Evolutionary conservation across 73 alveolate genomes (phyloP).

Genomic region (Symbiodinium natans): DNA sequence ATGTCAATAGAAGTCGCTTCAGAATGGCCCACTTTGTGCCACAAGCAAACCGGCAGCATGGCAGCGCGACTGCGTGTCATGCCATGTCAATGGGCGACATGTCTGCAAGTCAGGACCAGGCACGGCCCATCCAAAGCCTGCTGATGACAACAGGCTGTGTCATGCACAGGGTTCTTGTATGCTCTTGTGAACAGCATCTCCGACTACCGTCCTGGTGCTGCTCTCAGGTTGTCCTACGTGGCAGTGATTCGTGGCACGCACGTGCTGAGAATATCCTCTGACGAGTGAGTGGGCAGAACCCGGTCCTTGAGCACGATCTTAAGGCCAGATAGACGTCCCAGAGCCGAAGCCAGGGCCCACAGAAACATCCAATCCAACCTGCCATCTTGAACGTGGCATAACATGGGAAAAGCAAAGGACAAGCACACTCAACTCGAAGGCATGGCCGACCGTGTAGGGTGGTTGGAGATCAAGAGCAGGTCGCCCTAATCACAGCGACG

Average conservation of each 20-base stretch:
- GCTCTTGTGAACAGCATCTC: background rate
- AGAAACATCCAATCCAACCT: slow-evolving; percentile 6
- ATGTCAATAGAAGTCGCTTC: too few species aligned
- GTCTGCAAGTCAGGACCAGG: background rate
- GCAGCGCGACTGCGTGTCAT: too few species aligned
- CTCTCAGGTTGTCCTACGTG: background rate
- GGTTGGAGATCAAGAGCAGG: slow-evolving; percentile 9
- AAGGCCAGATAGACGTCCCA: background rate
- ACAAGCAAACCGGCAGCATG: too few species aligned
- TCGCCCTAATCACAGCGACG: too few species aligned
- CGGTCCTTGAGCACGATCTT: background rate
- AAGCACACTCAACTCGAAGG: too few species aligned
- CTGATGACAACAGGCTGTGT: background rate
- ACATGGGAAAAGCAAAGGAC: too few species aligned
- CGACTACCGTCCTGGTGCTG: background rate
- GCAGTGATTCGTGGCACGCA: too few species aligned
- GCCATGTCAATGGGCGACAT: too few species aligned
- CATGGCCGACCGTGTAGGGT: background rate
- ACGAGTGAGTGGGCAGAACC: too few species aligned
- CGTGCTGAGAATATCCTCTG: background rate
- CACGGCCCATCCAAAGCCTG: slow-evolving; percentile 19
- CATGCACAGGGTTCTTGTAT: background rate
- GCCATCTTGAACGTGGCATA: too few species aligned
- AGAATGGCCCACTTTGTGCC: too few species aligned
- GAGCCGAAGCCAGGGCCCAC: background rate